Percentiles rank a stretch among this genome's conserved stretches.
phyloP scores from a whole-genome alignment of 2,329 filamentous ascomycete genomes.

The Fusarium mundagurra region DNA sequence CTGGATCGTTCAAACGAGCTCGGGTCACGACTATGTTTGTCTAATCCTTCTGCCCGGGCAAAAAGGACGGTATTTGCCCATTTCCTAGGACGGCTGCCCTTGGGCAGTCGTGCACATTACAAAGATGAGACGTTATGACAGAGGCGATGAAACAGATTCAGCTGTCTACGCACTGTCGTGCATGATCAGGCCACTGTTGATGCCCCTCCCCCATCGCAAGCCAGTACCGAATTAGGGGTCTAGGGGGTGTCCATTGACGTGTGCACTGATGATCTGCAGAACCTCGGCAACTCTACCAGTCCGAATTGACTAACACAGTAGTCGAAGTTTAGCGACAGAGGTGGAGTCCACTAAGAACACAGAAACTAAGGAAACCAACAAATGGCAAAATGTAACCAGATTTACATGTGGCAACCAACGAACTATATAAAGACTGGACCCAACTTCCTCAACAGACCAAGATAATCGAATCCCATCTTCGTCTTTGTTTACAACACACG shows the following conservation, averaged over 20 bases:
- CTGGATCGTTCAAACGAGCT: neutral
- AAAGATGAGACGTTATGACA: too few species aligned
- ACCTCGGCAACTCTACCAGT: neutral
- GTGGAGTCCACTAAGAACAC: neutral
- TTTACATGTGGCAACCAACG: neutral
- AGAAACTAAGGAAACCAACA: neutral
- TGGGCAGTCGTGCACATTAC: too few species aligned
- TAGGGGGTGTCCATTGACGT: neutral
- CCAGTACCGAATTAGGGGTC: neutral
- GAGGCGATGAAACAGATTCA: neutral
- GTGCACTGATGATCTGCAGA: neutral
- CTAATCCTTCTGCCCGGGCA: too few species aligned
- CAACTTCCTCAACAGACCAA: neutral
- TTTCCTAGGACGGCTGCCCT: rapidly evolving
- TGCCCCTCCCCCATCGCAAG: neutral
- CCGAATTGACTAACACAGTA: neutral
- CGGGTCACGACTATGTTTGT: too few species aligned
- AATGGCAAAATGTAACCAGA: neutral
- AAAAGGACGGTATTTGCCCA: rapidly evolving
- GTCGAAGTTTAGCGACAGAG: neutral
- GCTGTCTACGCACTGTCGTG: neutral
- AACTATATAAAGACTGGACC: neutral
- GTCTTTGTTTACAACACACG: neutral
- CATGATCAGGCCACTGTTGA: neutral
- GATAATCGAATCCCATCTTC: neutral